Conservation (phyloP, 163 green algal species). For the Volvox carteri region DNA sequence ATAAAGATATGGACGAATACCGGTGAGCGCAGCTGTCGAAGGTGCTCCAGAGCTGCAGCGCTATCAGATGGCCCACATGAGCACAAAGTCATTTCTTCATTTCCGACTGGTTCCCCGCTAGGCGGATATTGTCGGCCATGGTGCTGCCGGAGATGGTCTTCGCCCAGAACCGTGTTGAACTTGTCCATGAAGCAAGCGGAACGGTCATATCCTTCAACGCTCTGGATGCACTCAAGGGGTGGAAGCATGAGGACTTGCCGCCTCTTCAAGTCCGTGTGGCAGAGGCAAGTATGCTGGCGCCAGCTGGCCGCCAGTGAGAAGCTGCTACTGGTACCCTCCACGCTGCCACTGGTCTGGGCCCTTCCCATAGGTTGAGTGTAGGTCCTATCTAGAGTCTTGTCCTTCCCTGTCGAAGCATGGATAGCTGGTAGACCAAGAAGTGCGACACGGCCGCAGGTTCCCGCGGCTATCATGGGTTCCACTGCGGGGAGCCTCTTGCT, state of each 20-base stretch:
- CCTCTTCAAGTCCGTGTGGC: conserved; percentile 80
- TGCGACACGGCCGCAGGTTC: not conserved
- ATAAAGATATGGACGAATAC: conserved; percentile 74
- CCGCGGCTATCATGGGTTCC: too few relatives aligned
- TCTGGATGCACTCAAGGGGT: conserved; percentile 81
- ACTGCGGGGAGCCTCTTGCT: too few relatives aligned
- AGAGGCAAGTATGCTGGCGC: conserved; percentile 43
- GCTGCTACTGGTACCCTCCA: too few relatives aligned
- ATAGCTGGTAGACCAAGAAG: not conserved
- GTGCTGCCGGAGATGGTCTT: conserved; percentile 93
- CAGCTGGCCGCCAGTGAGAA: too few relatives aligned
- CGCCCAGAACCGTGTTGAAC: conserved; percentile 74
- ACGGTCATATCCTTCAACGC: conserved; percentile 83
- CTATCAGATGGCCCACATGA: too few relatives aligned
- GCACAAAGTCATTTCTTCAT: too few relatives aligned
- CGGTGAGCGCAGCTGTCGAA: conserved; percentile 25
- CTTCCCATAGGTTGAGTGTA: too few relatives aligned
- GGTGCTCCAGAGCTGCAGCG: not conserved
- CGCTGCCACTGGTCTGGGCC: too few relatives aligned
- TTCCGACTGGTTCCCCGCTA: not conserved
- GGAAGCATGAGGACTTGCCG: conserved; percentile 70
- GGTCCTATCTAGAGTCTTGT: not conserved
- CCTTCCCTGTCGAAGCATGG: not conserved
- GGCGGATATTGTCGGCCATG: conserved; percentile 12
- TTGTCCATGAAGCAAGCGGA: conserved; percentile 82